A percentile compares a stretch with the other conserved stretches of the same genome.
Evolutionary conservation across 768 basidiomycete species (phyloP).

Genomic region (Mycena filopes): DNA sequence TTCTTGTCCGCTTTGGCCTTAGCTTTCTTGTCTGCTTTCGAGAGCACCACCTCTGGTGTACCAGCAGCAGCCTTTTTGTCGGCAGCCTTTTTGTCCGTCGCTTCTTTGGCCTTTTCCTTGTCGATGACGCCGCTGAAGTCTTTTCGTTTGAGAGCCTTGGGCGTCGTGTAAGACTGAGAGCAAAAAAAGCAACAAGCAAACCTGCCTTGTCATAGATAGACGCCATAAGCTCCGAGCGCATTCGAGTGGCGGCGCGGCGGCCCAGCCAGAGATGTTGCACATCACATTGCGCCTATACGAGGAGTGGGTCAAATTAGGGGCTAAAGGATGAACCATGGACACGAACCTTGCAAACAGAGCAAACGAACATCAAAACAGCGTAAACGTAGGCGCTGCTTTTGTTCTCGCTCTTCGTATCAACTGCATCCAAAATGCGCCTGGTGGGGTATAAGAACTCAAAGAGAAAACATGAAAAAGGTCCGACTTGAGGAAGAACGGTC

Average conservation of each 20-base stretch:
- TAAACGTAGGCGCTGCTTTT: slow-evolving; percentile 79
- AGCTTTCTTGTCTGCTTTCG: slow-evolving; percentile 27
- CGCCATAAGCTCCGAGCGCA: slow-evolving; percentile 85
- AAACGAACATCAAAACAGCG: slow-evolving; percentile 79
- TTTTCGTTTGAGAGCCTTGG: slow-evolving; percentile 73
- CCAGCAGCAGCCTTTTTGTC: background rate
- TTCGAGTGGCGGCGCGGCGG: slow-evolving; percentile 77
- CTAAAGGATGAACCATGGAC: slow-evolving; percentile 47
- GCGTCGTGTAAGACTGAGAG: too few species aligned
- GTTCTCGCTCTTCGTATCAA: slow-evolving; percentile 55
- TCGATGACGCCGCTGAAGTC: slow-evolving; percentile 84
- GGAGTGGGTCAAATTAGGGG: background rate
- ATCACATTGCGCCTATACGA: slow-evolving; percentile 66
- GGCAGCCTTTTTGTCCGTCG: slow-evolving; percentile 31
- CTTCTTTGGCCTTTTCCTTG: slow-evolving; percentile 24
- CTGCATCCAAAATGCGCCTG: slow-evolving; percentile 29
- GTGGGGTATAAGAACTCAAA: background rate
- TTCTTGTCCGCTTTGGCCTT: slow-evolving; percentile 51
- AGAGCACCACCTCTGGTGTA: background rate
- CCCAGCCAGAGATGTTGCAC: slow-evolving; percentile 84
- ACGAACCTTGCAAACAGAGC: slow-evolving; percentile 61
- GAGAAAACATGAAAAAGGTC: slow-evolving; percentile 29
- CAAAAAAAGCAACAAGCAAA: too few species aligned
- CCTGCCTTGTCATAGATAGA: slow-evolving; percentile 81
- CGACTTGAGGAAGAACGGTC: slow-evolving; percentile 87